Evolutionary conservation across 148 eudicot genomes (phyloP), one percentile per base, ranked within the genome.

Genomic region (Cornus florida): DNA sequence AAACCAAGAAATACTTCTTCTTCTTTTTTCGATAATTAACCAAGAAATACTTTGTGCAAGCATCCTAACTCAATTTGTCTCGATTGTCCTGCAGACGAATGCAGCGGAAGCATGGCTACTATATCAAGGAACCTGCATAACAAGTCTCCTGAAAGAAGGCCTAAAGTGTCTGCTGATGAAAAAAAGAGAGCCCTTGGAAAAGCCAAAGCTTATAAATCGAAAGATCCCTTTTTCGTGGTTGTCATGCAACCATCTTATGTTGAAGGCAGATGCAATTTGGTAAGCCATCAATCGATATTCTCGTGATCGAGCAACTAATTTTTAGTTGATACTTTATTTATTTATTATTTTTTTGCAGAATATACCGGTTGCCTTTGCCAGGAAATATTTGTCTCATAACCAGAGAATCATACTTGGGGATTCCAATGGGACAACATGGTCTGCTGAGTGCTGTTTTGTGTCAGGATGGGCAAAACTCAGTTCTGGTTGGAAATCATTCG

Each of bases 141-240:
- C 5, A 43, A 43, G 7, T 0, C 48, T 43, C 48, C 9, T 43
- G 10, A 6, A 43, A 43, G 48, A 35, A 75, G 31, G 31, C 32
- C 5, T 4, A 4, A 64, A 16, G 53, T 50, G 7, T 23, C 14
- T 2, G 23, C 77, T 5, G 24, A 33, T 11, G 53, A 31, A 65
- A 32, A 72, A 33, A 6, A 14, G 12, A 57, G 35, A 32, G 82
- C 82, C 9, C 66, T 65, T 13, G 38, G 43, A 72, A 79, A 66
- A 79, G 81, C 77, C 23, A 17, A n/a, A 50, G 67, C 73, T 74
- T 86, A 74, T 68, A 73, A 70, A 57, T 77, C 77, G 11, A 6
- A 48, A 6, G 71, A 83, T 3, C 88, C 82, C 5, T 86, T 75
- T 75, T 78, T 71, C 69, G 67, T 56, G 3, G 69, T 72, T 43